Percentiles rank a stretch among this genome's conserved stretches.
These are phyloP conservation scores for Obelidium mucronatum DNA, from an alignment of 192 early-diverging fungal species.

Conservation along the genomic window DNA sequence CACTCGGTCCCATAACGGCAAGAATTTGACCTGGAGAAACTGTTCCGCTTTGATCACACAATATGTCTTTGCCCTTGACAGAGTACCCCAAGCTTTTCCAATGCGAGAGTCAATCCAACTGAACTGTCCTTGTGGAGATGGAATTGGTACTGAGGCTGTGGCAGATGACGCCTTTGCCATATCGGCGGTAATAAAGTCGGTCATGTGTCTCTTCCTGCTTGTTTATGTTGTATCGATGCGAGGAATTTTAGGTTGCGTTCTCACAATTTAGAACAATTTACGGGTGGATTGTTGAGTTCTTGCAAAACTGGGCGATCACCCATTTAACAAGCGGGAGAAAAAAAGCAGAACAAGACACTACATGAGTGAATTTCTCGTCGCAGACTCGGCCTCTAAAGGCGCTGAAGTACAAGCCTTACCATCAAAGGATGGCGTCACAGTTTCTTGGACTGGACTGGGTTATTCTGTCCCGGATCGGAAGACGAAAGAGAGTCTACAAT, in stretches of 20 bases:
- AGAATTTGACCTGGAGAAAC: constrained; percentile 59
- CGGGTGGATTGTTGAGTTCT: no score
- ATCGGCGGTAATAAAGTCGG: background rate
- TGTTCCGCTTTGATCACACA: constrained; percentile 59
- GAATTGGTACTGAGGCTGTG: background rate
- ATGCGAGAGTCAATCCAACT: constrained; percentile 15
- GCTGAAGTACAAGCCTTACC: background rate
- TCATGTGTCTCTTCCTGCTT: background rate
- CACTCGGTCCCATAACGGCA: constrained; percentile 63
- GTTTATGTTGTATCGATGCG: background rate
- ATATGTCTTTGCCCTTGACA: background rate
- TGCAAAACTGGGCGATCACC: no score
- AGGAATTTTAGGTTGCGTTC: no score
- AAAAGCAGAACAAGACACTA: no score
- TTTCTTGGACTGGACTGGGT: background rate
- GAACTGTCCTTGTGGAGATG: background rate
- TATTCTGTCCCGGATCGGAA: background rate
- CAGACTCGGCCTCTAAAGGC: background rate
- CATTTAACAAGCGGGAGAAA: no score
- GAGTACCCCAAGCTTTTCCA: constrained; percentile 14
- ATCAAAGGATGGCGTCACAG: background rate
- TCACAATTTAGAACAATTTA: no score
- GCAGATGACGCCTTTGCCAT: background rate
- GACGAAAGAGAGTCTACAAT: background rate
- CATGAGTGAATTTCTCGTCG: background rate